Percentiles rank a stretch among this genome's conserved stretches.
phyloP scores from a whole-genome alignment of 805 yeast genomes.

The Candida manassasensis region DNA sequence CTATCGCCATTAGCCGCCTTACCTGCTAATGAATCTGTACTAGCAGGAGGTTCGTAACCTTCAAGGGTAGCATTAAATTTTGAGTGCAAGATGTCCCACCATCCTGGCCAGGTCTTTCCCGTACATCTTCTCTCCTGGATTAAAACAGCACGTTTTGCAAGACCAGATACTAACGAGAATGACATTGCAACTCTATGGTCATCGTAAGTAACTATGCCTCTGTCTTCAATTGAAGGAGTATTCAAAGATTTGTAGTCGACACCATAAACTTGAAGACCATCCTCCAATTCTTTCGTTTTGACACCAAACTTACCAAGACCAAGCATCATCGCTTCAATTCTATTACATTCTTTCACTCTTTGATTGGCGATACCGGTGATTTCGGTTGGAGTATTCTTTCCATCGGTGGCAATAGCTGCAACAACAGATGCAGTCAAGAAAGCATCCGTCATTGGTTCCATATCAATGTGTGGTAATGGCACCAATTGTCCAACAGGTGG shows the following conservation, averaged over 20 bases:
- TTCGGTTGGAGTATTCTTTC: conserved; percentile 50
- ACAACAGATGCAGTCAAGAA: conserved; percentile 94
- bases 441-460: conserved; percentile 99
- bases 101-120: conserved; percentile 99
- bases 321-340: conserved; percentile 90
- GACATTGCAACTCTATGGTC: conserved; percentile 99
- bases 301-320: conserved; percentile 92
- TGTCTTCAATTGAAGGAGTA: conserved; percentile 45
- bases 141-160: conserved; percentile 57
- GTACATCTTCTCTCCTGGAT: conserved; percentile 88
- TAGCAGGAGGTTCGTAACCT: conserved; percentile 59
- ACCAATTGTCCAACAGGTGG: conserved; percentile 66
- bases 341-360: conserved; percentile 94
- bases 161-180: conserved; percentile 80
- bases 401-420: conserved; percentile 76
- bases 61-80: conserved; percentile 59
- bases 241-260: conserved; percentile 45
- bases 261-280: conserved; percentile 88
- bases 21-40: conserved; percentile 14
- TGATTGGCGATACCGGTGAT: conserved; percentile 97
- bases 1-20: conserved; percentile 37
- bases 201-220: conserved; percentile 76
- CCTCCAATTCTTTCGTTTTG: conserved; percentile 74
- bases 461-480: conserved; percentile 75
- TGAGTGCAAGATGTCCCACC: conserved; percentile 93